A percentile compares a stretch with the other conserved stretches of the same genome.
Conservation (phyloP, 2,329 filamentous ascomycete genomes). For the Paraphaeosphaeria sporulosa region DNA sequence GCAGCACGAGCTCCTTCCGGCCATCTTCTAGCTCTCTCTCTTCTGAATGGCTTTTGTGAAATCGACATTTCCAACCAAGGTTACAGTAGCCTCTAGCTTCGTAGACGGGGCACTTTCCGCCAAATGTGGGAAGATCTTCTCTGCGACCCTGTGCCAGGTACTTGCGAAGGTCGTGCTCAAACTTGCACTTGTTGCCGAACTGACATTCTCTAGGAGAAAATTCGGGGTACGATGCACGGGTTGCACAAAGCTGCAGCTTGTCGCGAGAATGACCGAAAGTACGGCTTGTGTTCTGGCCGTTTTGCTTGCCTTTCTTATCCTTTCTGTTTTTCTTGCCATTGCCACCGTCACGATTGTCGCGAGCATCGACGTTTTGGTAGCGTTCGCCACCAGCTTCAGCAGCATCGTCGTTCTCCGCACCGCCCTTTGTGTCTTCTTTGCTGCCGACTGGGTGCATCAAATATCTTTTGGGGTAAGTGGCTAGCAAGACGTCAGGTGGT, state of each 20-base stretch:
- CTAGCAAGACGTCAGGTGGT: background rate
- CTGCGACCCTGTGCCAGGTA: conserved; percentile 86
- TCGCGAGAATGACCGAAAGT: conserved; percentile 83
- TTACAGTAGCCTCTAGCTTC: conserved; percentile 77
- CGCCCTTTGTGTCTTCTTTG: conserved; percentile 32
- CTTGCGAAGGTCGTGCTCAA: conserved; percentile 82
- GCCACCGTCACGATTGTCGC: conserved; percentile 42
- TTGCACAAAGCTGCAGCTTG: conserved; percentile 78
- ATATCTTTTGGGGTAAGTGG: conserved; percentile 39
- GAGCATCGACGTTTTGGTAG: conserved; percentile 51
- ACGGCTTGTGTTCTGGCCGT: conserved; percentile 83
- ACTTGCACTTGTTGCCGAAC: conserved; percentile 81
- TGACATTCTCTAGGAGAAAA: conserved; percentile 80
- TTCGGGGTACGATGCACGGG: conserved; percentile 73
- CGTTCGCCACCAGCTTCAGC: conserved; percentile 62
- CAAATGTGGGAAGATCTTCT: conserved; percentile 78
- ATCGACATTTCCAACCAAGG: conserved; percentile 93
- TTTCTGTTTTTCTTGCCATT: conserved; percentile 52
- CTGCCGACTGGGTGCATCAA: conserved; percentile 39
- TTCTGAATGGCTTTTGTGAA: conserved; percentile 84
- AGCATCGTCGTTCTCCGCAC: conserved; percentile 61
- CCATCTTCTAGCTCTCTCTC: conserved; percentile 82
- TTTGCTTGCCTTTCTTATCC: conserved; percentile 63
- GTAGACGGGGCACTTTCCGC: conserved; percentile 82
- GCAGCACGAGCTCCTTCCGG: conserved; percentile 78